These are phyloP conservation scores for Fusarium circinatum DNA, from an alignment of 2,329 filamentous ascomycete genomes.

Conservation along the genomic window DNA sequence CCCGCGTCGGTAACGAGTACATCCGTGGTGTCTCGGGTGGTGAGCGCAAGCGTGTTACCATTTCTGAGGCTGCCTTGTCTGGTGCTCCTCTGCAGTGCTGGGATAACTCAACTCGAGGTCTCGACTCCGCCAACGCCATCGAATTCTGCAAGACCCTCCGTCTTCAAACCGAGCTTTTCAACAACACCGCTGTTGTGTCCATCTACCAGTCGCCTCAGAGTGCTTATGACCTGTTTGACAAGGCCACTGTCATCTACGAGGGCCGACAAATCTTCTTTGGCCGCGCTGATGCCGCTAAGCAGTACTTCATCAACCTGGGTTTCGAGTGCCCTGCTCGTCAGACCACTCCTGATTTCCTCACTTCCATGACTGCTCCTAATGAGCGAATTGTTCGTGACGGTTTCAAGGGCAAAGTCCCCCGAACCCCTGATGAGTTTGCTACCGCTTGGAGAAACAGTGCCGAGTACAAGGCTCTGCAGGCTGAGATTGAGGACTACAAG, in stretches of 20 bases:
- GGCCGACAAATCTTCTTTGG: conserved; percentile 73
- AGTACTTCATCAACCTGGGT: conserved; percentile 74
- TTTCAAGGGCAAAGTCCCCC: conserved; percentile 65
- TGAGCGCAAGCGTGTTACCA: conserved; percentile 75
- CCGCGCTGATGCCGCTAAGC: conserved; percentile 65
- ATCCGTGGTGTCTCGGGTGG: conserved; percentile 79
- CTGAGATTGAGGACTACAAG: conserved; percentile 67
- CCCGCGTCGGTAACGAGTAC: conserved; percentile 78
- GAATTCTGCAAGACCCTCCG: conserved; percentile 79
- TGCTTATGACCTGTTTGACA: conserved; percentile 73
- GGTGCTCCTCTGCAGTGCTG: conserved; percentile 71
- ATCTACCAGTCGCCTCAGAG: conserved; percentile 77
- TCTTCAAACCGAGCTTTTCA: conserved; percentile 73
- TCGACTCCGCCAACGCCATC: conserved; percentile 79
- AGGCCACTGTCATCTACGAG: conserved; percentile 67
- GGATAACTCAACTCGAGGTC: conserved; percentile 79
- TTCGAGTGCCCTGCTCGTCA: conserved; percentile 74
- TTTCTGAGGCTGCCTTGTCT: conserved; percentile 69
- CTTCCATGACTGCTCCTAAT: conserved; percentile 71
- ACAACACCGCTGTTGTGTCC: conserved; percentile 73
- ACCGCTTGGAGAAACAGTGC: conserved; percentile 65
- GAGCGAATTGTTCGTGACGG: conserved; percentile 67
- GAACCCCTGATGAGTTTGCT: conserved; percentile 71
- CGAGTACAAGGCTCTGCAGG: conserved; percentile 61
- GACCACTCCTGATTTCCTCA: conserved; percentile 78